Percentiles rank a stretch among this genome's conserved stretches.
phyloP scores from a whole-genome alignment of 140 eudicot genomes.

The Cichorium intybus region DNA sequence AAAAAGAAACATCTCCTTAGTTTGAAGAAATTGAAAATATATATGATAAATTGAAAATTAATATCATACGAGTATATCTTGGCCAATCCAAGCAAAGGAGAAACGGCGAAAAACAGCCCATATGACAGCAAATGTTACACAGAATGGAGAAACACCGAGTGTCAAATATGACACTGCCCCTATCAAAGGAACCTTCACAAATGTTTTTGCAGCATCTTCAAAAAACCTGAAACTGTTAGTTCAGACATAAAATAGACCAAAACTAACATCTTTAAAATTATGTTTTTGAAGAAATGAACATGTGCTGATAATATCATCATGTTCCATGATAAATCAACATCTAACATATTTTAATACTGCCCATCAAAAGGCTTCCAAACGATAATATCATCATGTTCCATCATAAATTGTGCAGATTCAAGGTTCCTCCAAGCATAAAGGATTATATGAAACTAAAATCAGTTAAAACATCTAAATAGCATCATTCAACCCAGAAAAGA shows the following conservation, averaged over 20 bases:
- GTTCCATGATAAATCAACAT: too few relatives aligned
- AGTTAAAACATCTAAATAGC: too few relatives aligned
- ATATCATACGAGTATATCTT: conserved; percentile 88
- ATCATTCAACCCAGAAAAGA: too few relatives aligned
- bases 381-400: too few relatives aligned
- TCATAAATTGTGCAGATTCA: too few relatives aligned
- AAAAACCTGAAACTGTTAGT: conserved; percentile 74
- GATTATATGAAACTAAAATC: too few relatives aligned
- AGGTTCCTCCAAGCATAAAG: too few relatives aligned
- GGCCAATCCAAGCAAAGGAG: conserved; percentile 93
- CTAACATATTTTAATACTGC: too few relatives aligned
- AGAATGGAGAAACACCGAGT: conserved; percentile 79
- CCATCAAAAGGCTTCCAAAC: too few relatives aligned
- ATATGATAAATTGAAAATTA: neutral
- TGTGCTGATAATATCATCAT: too few relatives aligned
- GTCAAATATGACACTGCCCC: conserved; percentile 80
- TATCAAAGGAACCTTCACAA: conserved; percentile 63
- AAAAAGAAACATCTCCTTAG: too few relatives aligned
- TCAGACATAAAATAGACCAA: neutral
- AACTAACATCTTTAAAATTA: neutral
- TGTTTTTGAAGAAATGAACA: neutral
- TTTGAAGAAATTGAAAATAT: neutral
- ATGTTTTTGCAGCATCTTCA: conserved; percentile 63
- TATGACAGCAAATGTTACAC: conserved; percentile 59
- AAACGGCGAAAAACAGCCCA: conserved; percentile 80